These are phyloP conservation scores for Leccinum rimulosum DNA, from an alignment of 768 basidiomycete genomes.

Conservation along the genomic window DNA sequence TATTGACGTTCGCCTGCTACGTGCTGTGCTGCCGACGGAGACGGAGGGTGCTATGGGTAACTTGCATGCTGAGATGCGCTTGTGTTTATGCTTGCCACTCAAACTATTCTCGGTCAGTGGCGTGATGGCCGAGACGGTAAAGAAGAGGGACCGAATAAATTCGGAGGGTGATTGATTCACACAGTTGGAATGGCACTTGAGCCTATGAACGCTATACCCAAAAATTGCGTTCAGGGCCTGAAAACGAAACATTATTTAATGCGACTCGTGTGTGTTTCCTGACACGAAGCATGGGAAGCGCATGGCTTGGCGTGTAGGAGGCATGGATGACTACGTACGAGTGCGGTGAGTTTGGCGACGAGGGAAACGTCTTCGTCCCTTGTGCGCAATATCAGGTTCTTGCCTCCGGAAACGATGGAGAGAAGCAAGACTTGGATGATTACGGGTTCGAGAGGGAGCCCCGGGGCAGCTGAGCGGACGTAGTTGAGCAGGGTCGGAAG, in stretches of 20 bases:
- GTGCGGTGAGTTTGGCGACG: slow-evolving; percentile 53
- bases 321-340: slow-evolving; percentile 38
- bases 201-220: slow-evolving; percentile 54
- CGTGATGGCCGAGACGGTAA: slow-evolving; percentile 22
- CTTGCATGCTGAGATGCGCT: slow-evolving; percentile 17
- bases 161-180: slow-evolving; percentile 19
- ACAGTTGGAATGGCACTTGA: slow-evolving; percentile 42
- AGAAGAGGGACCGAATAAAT: slow-evolving; percentile 40
- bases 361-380: slow-evolving; percentile 61
- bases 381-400: slow-evolving; percentile 63
- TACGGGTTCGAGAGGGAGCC: slow-evolving; percentile 57
- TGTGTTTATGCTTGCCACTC: slow-evolving; percentile 17
- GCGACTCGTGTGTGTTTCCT: neutral
- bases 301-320: slow-evolving; percentile 7
- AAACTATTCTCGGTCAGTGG: slow-evolving; percentile 16
- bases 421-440: slow-evolving; percentile 66
- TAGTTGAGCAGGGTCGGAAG: slow-evolving; percentile 49
- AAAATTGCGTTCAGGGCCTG: slow-evolving; percentile 63
- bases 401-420: slow-evolving; percentile 60
- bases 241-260: slow-evolving; percentile 11
- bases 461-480: slow-evolving; percentile 43
- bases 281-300: slow-evolving; percentile 5
- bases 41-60: slow-evolving; percentile 12
- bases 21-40: slow-evolving; percentile 22
- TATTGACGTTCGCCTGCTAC: slow-evolving; percentile 25